phyloP scores from a whole-genome alignment of 306 rosid genomes.

The Phaseolus lunatus region DNA sequence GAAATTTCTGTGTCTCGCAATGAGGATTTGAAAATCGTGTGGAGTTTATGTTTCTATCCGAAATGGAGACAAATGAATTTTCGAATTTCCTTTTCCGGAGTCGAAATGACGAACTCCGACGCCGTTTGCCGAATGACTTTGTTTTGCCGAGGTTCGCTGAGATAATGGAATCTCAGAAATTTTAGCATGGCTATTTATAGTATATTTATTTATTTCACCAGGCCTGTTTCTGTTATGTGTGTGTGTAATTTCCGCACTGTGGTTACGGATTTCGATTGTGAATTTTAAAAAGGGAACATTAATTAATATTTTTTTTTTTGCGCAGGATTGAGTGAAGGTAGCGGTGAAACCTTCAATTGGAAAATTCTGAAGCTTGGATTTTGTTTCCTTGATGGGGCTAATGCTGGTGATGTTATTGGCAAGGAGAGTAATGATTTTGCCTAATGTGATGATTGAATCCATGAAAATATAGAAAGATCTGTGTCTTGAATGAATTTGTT shows the following conservation, averaged over 20 bases:
- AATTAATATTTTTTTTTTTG: constrained; percentile 36
- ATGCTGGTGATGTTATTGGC: constrained; percentile 22
- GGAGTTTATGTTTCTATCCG: constrained; percentile 42
- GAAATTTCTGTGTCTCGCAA: constrained; percentile 18
- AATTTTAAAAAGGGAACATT: background rate
- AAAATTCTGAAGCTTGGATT: constrained; percentile 17
- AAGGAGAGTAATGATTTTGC: constrained; percentile 25
- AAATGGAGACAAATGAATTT: constrained; percentile 50
- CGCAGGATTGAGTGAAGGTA: constrained; percentile 59
- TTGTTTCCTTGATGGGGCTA: constrained; percentile 42
- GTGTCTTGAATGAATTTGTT: constrained; percentile 52
- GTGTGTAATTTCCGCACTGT: background rate
- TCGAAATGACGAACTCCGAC: constrained; percentile 36
- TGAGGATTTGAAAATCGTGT: constrained; percentile 43
- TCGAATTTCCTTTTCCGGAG: constrained; percentile 46
- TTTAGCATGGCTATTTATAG: background rate
- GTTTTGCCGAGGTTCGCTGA: constrained; percentile 38
- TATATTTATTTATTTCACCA: background rate
- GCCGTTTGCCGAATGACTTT: constrained; percentile 29
- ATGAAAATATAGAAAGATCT: constrained; percentile 45
- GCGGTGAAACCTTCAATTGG: constrained; percentile 34
- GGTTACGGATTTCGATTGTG: background rate
- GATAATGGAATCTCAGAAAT: constrained; percentile 38
- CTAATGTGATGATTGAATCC: constrained; percentile 39
- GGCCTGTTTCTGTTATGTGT: too few species aligned